These are phyloP conservation scores for Arabidopsis arenosa DNA, from an alignment of 345 rosid genomes.

Conservation along the genomic window DNA sequence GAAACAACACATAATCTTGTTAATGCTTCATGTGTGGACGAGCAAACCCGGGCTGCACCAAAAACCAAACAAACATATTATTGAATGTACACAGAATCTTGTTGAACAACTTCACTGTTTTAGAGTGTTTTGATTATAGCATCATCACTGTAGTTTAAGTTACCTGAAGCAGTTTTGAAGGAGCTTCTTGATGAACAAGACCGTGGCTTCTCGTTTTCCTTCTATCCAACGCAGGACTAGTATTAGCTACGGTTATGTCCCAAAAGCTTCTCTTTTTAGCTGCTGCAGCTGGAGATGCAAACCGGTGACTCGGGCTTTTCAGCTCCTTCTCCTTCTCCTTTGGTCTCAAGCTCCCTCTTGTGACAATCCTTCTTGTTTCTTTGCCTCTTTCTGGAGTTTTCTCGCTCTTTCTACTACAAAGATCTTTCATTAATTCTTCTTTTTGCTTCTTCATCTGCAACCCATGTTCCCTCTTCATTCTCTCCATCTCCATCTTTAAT, in stretches of 20 bases:
- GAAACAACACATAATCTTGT: conserved; percentile 4
- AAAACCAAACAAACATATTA: conserved; percentile 44
- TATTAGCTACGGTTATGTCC: conserved; percentile 75
- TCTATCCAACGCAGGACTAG: conserved; percentile 72
- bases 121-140: neutral
- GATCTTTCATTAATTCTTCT: conserved; percentile 63
- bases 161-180: conserved; percentile 96
- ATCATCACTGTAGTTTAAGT: neutral
- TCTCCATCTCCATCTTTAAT: conserved; percentile 73
- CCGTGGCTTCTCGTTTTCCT: conserved; percentile 83
- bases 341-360: conserved; percentile 67
- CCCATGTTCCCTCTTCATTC: conserved; percentile 77
- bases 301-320: conserved; percentile 83
- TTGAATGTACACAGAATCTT: neutral
- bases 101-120: conserved; percentile 3
- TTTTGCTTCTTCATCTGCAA: conserved; percentile 79
- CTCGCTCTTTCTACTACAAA: conserved; percentile 55
- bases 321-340: conserved; percentile 61
- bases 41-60: conserved; percentile 85
- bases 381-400: conserved; percentile 47
- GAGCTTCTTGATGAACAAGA: conserved; percentile 59
- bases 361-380: conserved; percentile 56
- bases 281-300: conserved; percentile 71
- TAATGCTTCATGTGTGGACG: conserved; percentile 56
- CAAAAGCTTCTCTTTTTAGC: conserved; percentile 89